phyloP scores from a whole-genome alignment of 768 basidiomycete species.

The Russula brevipes region DNA sequence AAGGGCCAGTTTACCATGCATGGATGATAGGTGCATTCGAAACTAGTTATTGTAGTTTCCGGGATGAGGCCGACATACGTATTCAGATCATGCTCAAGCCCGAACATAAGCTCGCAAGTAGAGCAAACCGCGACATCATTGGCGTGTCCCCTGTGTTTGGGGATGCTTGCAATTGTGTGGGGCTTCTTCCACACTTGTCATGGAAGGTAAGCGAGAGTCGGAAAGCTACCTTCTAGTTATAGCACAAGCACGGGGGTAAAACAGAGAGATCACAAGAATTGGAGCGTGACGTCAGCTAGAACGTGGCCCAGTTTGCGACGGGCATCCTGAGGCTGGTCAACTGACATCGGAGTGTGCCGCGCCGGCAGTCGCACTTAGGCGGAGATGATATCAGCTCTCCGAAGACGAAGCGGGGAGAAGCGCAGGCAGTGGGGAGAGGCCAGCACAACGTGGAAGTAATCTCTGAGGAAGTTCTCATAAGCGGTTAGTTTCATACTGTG shows the following conservation, averaged over 20 bases:
- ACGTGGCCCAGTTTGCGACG: conserved; percentile 15
- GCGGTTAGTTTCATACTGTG: conserved; percentile 7
- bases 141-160: neutral
- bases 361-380: conserved; percentile 13
- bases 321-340: neutral
- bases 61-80: neutral
- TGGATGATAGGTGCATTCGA: neutral
- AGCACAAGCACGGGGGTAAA: neutral
- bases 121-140: neutral
- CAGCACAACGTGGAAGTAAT: conserved; percentile 20
- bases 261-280: neutral
- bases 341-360: conserved; percentile 11
- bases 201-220: neutral
- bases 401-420: conserved; percentile 18
- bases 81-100: neutral
- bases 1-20: neutral
- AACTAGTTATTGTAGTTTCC: neutral
- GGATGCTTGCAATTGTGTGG: neutral
- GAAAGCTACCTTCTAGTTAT: conserved; percentile 1
- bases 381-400: conserved; percentile 21
- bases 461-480: conserved; percentile 14
- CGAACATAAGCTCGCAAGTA: neutral
- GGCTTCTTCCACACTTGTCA: neutral
- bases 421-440: neutral
- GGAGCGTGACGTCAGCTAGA: conserved; percentile 20